These are phyloP conservation scores for Dioscorea zingiberensis DNA, from an alignment of 106 monocot genomes.

Conservation along the genomic window DNA sequence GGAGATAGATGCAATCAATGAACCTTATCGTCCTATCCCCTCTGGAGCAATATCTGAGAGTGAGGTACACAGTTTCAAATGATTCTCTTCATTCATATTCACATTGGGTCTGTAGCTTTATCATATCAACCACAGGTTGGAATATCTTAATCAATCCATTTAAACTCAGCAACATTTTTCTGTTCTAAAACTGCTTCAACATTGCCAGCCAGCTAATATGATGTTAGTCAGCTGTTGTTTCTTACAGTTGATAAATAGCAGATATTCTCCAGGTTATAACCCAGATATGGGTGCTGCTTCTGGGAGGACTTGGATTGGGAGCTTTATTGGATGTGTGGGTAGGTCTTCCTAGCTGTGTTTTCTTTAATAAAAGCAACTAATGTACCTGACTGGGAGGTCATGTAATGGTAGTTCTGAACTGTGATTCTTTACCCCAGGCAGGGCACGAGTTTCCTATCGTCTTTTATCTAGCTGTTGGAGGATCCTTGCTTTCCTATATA, in stretches of 20 bases:
- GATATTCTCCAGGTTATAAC: conserved; percentile 52
- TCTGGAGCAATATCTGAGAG: conserved; percentile 90
- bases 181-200: too few relatives aligned
- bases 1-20: conserved; percentile 89
- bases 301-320: conserved; percentile 68
- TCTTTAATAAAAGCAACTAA: neutral
- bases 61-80: conserved; percentile 40
- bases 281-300: conserved; percentile 73
- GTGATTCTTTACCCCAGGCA: conserved; percentile 52
- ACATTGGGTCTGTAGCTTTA: too few relatives aligned
- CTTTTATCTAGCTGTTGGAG: conserved; percentile 92
- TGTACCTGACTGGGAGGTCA: conserved; percentile 1
- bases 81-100: neutral
- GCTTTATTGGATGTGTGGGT: conserved; percentile 82
- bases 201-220: neutral
- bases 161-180: too few relatives aligned
- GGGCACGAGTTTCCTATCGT: conserved; percentile 71
- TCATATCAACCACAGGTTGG: too few relatives aligned
- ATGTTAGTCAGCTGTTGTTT: conserved; percentile 4
- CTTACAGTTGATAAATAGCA: neutral
- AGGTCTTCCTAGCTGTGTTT: conserved; percentile 5
- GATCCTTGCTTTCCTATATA: conserved; percentile 91
- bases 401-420: neutral
- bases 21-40: conserved; percentile 94
- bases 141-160: too few relatives aligned